These are phyloP conservation scores for Leccinum broughii DNA, from an alignment of 768 basidiomycete species.

Conservation along the genomic window DNA sequence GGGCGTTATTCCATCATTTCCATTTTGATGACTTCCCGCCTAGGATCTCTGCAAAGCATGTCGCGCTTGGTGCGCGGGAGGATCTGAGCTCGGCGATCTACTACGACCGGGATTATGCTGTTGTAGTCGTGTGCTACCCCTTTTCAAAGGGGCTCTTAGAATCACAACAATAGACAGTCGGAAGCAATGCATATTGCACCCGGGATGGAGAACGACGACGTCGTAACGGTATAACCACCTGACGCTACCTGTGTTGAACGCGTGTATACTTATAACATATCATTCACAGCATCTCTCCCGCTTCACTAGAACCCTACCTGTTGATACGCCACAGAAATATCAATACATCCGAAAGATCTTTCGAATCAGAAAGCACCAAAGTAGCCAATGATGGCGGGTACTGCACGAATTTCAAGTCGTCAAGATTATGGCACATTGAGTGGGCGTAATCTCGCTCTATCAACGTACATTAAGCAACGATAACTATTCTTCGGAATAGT, in stretches of 20 bases:
- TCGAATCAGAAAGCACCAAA: background rate
- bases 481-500: conserved; percentile 3
- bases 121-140: background rate
- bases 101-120: conserved; percentile 2
- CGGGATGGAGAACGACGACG: conserved; percentile 4
- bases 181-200: conserved; percentile 8
- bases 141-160: background rate
- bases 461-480: conserved; percentile 7
- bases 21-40: background rate
- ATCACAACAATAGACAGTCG: conserved; percentile 1
- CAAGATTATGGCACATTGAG: background rate
- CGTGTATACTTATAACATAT: conserved; percentile 4
- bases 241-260: background rate
- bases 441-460: conserved; percentile 14
- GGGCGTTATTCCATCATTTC: background rate
- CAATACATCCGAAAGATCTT: conserved; percentile 11
- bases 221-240: conserved; percentile 3
- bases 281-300: background rate
- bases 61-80: background rate
- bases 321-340: conserved; percentile 1
- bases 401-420: conserved; percentile 4
- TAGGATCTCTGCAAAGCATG: background rate
- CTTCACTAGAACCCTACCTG: background rate
- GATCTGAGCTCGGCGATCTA: background rate
- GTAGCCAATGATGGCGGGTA: background rate